These are phyloP conservation scores for Exophiala alcalophila DNA, from an alignment of 2,329 filamentous ascomycete species.

Conservation along the genomic window DNA sequence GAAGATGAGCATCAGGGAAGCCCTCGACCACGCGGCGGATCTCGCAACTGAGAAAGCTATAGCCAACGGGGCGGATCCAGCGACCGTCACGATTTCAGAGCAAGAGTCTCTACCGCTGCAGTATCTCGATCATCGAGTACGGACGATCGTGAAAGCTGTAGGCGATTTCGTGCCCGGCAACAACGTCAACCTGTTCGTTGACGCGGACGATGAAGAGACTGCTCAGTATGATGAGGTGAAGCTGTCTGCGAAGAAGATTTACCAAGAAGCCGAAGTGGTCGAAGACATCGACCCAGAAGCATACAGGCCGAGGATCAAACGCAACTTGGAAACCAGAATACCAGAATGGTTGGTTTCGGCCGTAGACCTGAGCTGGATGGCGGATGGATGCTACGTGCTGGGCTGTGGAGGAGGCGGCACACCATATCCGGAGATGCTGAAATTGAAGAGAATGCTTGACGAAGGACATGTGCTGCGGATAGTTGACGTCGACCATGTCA, in stretches of 20 bases:
- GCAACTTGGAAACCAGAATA: no score
- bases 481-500: slow-evolving; percentile 43
- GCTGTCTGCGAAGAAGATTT: no score
- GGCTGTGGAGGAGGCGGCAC: no score
- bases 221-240: no score
- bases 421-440: no score
- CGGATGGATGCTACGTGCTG: no score
- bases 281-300: no score
- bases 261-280: no score
- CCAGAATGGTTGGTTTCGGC: not conserved
- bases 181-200: slow-evolving; percentile 4
- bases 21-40: not conserved
- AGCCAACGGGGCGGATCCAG: not conserved
- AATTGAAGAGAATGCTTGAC: not conserved
- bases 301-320: no score
- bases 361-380: no score
- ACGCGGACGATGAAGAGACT: slow-evolving; percentile 26
- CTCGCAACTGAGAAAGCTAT: not conserved
- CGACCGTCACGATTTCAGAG: not conserved
- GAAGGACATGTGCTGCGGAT: no score
- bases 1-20: no score
- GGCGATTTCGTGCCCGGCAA: slow-evolving; percentile 15
- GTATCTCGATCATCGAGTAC: not conserved
- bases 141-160: not conserved
- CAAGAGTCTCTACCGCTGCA: not conserved